Base-by-base conservation (phyloP, 1,284 basidiomycete species). In the Anthracocystis setariae region DNA sequence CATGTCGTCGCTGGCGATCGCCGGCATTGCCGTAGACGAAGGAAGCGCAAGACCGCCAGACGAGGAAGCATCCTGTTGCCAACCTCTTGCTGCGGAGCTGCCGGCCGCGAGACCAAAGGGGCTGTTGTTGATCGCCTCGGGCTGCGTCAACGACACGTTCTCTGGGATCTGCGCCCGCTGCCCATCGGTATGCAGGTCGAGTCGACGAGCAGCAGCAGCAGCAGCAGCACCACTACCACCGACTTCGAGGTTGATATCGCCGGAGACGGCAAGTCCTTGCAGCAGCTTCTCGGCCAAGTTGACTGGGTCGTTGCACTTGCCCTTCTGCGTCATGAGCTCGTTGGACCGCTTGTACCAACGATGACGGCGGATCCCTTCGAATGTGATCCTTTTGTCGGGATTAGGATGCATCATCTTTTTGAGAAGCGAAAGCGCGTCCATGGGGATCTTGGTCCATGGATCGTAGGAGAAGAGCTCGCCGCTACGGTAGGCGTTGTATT, bases 381-480 rank as follows among this genome's bases (percentile, higher is more conserved):
- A 71, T 15, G 72, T 69, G 42, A 76, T 61, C 9, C 81, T 64
- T 29, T 61, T 65, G 32, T 67, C 38, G 1, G 81, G 81, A 15
- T 74, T 64, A 2, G 79, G 77, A 40, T 77, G 64, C 61, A 82
- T 70, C 79, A 82, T 81, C 50, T 70, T 72, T 23, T 69, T 73
- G 33, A 79, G 69, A 56, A 79, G 48, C 35, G 75, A 80, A 4
- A 82, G 65, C 90, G 88, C 87, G 48, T 88, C 86, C 1, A 84
- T 80, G 17, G 86, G 84, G 49, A 98, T 88, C 17, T 89, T 85
- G 61, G 86, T 88, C 95, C 95, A 98, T 0, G 95, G 95, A 3
- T 87, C 86, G 73, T 92, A 89, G 8, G 87, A 82, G 51, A 82
- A 70, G 51, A 95, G 88, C 52, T 90, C 85, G 2, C 93, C 93